Evolutionary conservation across 768 basidiomycete species (phyloP).

Genomic region (Boletus tylopilopsis): DNA sequence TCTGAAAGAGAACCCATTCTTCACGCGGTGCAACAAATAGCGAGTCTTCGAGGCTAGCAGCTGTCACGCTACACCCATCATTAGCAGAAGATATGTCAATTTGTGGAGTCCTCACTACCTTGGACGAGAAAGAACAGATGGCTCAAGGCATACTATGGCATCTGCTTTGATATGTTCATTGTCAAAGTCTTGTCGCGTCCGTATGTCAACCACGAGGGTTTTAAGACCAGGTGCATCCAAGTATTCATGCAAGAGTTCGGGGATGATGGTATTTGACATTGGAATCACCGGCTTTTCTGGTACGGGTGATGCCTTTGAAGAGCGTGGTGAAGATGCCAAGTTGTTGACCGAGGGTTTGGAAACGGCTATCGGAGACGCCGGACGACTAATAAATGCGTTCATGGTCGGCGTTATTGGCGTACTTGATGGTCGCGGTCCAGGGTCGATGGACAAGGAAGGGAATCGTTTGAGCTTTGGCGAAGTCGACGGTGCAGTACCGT

Average conservation of each 20-base stretch:
- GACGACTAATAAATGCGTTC: conserved; percentile 57
- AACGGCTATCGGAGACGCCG: conserved; percentile 52
- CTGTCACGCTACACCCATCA: conserved; percentile 50
- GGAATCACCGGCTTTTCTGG: conserved; percentile 48
- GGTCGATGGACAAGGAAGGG: conserved; percentile 42
- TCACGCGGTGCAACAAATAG: conserved; percentile 64
- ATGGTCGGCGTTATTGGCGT: conserved; percentile 61
- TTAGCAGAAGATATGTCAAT: conserved; percentile 7
- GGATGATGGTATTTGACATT: conserved; percentile 53
- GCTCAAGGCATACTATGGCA: conserved; percentile 82
- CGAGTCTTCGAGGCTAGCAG: conserved; percentile 66
- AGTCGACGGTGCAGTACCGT: conserved; percentile 27
- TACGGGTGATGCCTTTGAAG: conserved; percentile 27
- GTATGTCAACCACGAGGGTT: conserved; percentile 78
- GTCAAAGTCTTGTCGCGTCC: conserved; percentile 76
- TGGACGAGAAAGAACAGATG: conserved; percentile 63
- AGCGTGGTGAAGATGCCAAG: conserved; percentile 32
- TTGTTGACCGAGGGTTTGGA: conserved; percentile 41
- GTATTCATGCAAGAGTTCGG: conserved; percentile 58
- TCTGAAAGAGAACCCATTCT: conserved; percentile 73
- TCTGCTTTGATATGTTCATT: conserved; percentile 64
- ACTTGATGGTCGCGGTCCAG: conserved; percentile 60
- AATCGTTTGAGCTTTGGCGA: conserved; percentile 34
- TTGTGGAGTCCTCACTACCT: conserved; percentile 44
- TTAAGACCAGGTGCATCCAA: conserved; percentile 45